Conservation (phyloP, 805 yeast genomes). For the Ogataea naganishii region DNA sequence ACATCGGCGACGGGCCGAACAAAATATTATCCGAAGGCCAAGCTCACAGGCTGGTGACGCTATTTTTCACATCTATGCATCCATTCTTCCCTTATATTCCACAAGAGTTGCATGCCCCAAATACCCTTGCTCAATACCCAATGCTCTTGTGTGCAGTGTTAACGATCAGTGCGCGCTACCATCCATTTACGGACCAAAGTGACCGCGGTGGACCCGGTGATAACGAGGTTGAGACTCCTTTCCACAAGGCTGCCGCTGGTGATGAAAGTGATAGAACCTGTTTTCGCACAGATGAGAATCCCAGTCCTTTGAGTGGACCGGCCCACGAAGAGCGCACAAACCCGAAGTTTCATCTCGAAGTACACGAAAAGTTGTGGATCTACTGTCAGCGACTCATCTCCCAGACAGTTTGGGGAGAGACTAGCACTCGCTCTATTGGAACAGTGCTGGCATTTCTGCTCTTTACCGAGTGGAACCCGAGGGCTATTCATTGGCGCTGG, state of each 20-base stretch:
- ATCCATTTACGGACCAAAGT: slow-evolving; percentile 38
- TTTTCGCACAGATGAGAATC: slow-evolving; percentile 1
- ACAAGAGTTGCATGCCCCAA: slow-evolving; percentile 55
- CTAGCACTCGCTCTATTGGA: slow-evolving; percentile 79
- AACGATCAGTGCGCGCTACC: slow-evolving; percentile 75
- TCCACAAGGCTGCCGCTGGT: slow-evolving; percentile 16
- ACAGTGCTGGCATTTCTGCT: slow-evolving; percentile 77
- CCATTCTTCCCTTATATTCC: slow-evolving; percentile 90
- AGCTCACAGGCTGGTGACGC: slow-evolving; percentile 45
- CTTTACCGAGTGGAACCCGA: slow-evolving; percentile 92
- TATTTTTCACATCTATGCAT: slow-evolving; percentile 72
- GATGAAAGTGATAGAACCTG: slow-evolving; percentile 11
- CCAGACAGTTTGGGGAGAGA: slow-evolving; percentile 91
- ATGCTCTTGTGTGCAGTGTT: slow-evolving; percentile 72
- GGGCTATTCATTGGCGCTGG: slow-evolving; percentile 89
- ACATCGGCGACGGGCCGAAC: slow-evolving; percentile 43
- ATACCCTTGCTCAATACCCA: slow-evolving; percentile 68
- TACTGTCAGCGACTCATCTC: slow-evolving; percentile 75
- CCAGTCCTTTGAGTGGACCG: slow-evolving; percentile 3
- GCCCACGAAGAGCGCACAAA: not conserved
- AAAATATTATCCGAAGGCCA: slow-evolving; percentile 50
- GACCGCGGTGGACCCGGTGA: slow-evolving; percentile 11
- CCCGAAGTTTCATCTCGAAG: slow-evolving; percentile 34
- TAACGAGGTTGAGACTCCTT: not conserved
- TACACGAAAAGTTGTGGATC: slow-evolving; percentile 79